Evolutionary conservation across 208 protist genomes (phyloP), one percentile per base, ranked within the genome.

Genomic region (Trypanosoma congolense): DNA sequence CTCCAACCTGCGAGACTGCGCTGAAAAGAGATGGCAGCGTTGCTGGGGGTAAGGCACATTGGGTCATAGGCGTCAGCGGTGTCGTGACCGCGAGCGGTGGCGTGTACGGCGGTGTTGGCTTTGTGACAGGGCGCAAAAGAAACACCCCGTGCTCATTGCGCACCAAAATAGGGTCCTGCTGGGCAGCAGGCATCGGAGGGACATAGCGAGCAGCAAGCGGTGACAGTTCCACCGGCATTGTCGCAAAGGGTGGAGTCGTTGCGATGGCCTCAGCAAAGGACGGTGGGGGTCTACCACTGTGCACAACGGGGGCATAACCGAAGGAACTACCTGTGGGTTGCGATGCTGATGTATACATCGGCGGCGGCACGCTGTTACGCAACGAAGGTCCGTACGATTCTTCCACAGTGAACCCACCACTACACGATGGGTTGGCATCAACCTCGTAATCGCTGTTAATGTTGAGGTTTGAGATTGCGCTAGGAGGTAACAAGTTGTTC

Each of bases 91-190:
- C 54, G 61, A 56, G 56, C 35, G 70, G 70, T 19, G 85, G 81
- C 5, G 77, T 86, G 76, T 89, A 92, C 42, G 77, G 80, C 58
- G 81, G 80, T 4, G 58, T 62, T 21, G 71, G 69, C 26, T 58
- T 57, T 19, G 36, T 8, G 26, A 76, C 42, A 2, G 81, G 75
- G 33, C 83, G 70, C 57, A 93, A 65, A 18, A 93, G 51, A 55
- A 93, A 93, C 4, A 93, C 74, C n/a, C 85, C 85, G 55, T 90
- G 79, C 29, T 59, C 49, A 59, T 88, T 93, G 61, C 85, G 81
- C 41, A 93, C 65, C 21, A 93, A 56, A 56, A 93, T 80, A 9
- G 73, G 64, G 46, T 93, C 85, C 52, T 72, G 71, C 44, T 70
- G 70, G 2, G 66, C 73, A 2, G 77, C 68, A 4, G 80, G 75